phyloP scores from a whole-genome alignment of 768 basidiomycete genomes.

The Boletus vinaceobasis region DNA sequence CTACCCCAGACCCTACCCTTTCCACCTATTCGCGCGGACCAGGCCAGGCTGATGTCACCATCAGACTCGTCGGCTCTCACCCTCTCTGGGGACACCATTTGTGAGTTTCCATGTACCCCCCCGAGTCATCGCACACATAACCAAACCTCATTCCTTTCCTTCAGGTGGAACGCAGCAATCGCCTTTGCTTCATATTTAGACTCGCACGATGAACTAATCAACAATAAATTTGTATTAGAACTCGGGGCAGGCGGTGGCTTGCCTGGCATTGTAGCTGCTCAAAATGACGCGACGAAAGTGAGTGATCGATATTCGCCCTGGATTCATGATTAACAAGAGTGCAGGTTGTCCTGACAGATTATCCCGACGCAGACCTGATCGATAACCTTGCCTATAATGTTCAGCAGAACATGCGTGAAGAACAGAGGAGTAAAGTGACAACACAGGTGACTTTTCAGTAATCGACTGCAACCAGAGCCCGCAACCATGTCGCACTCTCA shows the following conservation, averaged over 20 bases:
- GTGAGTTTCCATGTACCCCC: conserved; percentile 36
- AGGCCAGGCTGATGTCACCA: conserved; percentile 38
- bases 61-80: conserved; percentile 74
- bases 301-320: neutral
- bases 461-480: conserved; percentile 27
- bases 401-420: conserved; percentile 44
- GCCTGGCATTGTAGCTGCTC: conserved; percentile 72
- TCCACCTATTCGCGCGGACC: conserved; percentile 44
- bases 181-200: conserved; percentile 72
- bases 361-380: conserved; percentile 76
- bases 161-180: conserved; percentile 79
- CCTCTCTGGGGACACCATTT: conserved; percentile 81
- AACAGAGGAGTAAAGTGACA: conserved; percentile 14
- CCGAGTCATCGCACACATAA: neutral
- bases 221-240: conserved; percentile 62
- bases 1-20: conserved; percentile 60
- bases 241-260: conserved; percentile 92
- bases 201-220: conserved; percentile 44
- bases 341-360: conserved; percentile 87
- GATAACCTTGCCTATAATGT: conserved; percentile 76
- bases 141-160: neutral
- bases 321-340: neutral
- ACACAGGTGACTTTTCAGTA: conserved; percentile 34
- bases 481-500: conserved; percentile 20
- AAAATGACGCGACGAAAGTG: conserved; percentile 69